A percentile compares a stretch with the other conserved stretches of the same genome.
phyloP scores from a whole-genome alignment of 345 rosid genomes.

The Gossypium thurberi region DNA sequence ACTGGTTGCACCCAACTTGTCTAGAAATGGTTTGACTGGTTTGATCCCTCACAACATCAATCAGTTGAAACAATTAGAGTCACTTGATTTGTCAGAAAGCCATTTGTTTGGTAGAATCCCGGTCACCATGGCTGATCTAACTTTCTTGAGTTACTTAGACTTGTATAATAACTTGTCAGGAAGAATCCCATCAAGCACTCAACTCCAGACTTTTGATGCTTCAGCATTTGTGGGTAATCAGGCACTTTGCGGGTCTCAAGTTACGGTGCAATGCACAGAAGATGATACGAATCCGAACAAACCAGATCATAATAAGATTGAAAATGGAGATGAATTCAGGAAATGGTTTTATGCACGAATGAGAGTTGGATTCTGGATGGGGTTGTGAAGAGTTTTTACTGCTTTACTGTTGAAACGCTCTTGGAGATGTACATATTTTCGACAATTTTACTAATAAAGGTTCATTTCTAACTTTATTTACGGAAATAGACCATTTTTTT shows the following conservation, averaged over 20 bases:
- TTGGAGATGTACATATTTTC: background rate
- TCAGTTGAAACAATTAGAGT: background rate
- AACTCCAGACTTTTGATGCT: conserved; percentile 17
- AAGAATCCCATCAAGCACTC: conserved; percentile 16
- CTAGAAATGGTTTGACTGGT: background rate
- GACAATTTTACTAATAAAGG: no score
- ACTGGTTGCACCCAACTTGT: background rate
- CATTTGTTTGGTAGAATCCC: background rate
- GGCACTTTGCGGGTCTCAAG: conserved; percentile 13
- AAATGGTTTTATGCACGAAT: background rate
- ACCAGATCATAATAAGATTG: background rate
- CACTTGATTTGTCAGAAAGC: background rate
- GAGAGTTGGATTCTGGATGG: background rate
- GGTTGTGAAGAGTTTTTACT: background rate
- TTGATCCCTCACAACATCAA: background rate
- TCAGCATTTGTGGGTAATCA: conserved; percentile 18
- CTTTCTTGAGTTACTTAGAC: conserved; percentile 16
- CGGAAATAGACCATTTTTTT: no score
- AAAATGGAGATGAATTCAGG: background rate
- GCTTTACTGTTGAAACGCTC: background rate
- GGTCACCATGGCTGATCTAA: background rate
- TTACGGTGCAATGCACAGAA: background rate
- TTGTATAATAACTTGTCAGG: conserved; percentile 23
- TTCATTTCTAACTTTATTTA: no score
- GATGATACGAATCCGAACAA: no score